Evolutionary conservation across 495 filamentous ascomycete species (phyloP).

Genomic region (Penicillium antarcticum): DNA sequence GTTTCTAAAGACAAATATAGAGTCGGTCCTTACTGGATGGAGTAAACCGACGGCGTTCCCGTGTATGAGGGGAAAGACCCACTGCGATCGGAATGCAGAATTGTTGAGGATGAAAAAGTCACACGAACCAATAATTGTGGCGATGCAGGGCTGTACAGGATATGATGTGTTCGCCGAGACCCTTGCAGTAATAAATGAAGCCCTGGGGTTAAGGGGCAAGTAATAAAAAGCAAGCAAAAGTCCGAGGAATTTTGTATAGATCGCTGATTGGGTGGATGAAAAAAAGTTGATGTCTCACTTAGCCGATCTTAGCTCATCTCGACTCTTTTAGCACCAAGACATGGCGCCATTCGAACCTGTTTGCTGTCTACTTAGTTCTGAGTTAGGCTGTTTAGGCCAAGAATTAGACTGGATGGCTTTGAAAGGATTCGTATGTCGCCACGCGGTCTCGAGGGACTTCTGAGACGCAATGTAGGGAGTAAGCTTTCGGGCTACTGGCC

Average conservation of each 20-base stretch:
- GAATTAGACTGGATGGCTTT: not conserved
- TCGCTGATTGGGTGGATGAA: not conserved
- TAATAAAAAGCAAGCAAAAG: not conserved
- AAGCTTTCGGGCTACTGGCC: not conserved
- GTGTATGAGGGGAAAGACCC: not conserved
- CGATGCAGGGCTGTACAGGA: too few species aligned
- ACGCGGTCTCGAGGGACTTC: conserved; percentile 13
- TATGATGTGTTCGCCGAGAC: too few species aligned
- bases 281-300: conserved; percentile 5
- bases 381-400: not conserved
- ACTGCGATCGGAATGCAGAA: not conserved
- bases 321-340: not conserved
- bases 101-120: not conserved
- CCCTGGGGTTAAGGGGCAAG: not conserved
- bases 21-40: conserved; percentile 1
- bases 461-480: not conserved
- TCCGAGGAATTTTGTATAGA: not conserved
- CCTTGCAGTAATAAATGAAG: too few species aligned
- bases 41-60: conserved; percentile 2
- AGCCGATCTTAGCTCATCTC: not conserved
- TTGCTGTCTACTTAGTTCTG: not conserved
- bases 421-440: conserved; percentile 16
- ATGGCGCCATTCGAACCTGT: conserved; percentile 1
- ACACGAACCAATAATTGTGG: not conserved
- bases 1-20: not conserved